These are phyloP conservation scores for Aphanomyces invadans DNA, from an alignment of 352 stramenopile genomes.

Conservation along the genomic window DNA sequence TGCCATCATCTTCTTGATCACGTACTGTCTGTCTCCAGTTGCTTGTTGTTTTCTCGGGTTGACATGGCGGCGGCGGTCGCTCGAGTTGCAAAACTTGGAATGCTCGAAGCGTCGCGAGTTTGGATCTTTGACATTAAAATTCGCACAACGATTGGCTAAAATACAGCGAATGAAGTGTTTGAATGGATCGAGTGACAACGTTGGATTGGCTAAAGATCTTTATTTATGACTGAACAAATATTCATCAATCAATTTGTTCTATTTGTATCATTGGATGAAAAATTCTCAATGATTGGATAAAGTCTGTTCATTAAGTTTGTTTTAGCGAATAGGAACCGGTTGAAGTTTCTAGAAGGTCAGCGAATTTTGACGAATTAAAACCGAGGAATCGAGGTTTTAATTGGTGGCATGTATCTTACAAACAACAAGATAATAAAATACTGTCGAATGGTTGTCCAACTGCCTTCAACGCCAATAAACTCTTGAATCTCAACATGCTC, in stretches of 20 bases:
- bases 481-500: slow-evolving; percentile 14
- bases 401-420: not conserved
- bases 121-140: not conserved
- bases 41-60: slow-evolving; percentile 57
- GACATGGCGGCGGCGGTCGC: not conserved
- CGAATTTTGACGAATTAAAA: slow-evolving; percentile 9
- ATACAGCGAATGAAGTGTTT: not conserved
- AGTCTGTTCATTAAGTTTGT: not conserved
- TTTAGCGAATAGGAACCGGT: not conserved
- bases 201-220: not conserved
- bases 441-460: not conserved
- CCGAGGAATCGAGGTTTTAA: not conserved
- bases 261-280: slow-evolving; percentile 4
- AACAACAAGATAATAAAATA: not conserved
- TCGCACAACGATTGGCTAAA: not conserved
- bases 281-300: not conserved
- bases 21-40: slow-evolving; percentile 79
- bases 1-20: not conserved
- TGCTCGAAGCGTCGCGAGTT: not conserved
- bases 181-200: no score
- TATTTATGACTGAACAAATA: not conserved
- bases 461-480: slow-evolving; percentile 12
- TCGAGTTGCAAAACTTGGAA: not conserved
- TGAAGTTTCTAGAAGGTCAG: slow-evolving; percentile 19
- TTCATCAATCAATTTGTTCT: not conserved